Evolutionary conservation across 2,329 filamentous ascomycete genomes (phyloP), one percentile per base, ranked within the genome.

Genomic region (Fusarium lyarnte): DNA sequence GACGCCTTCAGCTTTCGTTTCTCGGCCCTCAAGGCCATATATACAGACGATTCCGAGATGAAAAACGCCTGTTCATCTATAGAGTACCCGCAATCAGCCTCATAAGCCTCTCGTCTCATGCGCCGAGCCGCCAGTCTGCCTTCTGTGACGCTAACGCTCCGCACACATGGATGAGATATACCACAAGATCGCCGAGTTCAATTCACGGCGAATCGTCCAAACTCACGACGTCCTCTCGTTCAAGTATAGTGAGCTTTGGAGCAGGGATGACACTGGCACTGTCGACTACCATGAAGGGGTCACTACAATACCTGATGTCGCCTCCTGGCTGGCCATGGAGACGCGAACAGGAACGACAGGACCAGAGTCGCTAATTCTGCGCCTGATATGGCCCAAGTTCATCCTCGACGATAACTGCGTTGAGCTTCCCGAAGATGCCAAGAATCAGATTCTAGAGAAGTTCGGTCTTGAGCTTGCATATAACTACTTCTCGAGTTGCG

Each of bases 391-490:
- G 76, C 62, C 77, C 8, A 61, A 66, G 19, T 73, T 78, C 45
- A 60, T 77, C 45, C 58, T 75, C 27, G 59, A 73, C 31, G 64
- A 75, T 10, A 72, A 72, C 33, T 49, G 58, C 0, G 70, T 81
- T 49, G 75, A 77, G 29, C 69, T 81, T n/a, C 76, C 76, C 13
- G 42, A 77, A 12, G 23, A 65, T 3, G 58, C 67, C 14, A 58
- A 70, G 25, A 57, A 74, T 8, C 36, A 47, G 4, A 69, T 82
- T 4, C 58, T 81, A 17, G 46, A 75, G 17, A 67, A 49, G 8
- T 81, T 82, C 43, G 78, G 76, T 8, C 70, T 82, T 43, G 41
- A 69, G 5, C 74, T 82, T 9, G 80, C 81, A 11, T 76, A 79
- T 33, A 60, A 58, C 8, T 84, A 83, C 61, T 78, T 80, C 17